These are phyloP conservation scores for Albophoma yamanashiensis DNA, from an alignment of 2,329 filamentous ascomycete species.

Conservation along the genomic window DNA sequence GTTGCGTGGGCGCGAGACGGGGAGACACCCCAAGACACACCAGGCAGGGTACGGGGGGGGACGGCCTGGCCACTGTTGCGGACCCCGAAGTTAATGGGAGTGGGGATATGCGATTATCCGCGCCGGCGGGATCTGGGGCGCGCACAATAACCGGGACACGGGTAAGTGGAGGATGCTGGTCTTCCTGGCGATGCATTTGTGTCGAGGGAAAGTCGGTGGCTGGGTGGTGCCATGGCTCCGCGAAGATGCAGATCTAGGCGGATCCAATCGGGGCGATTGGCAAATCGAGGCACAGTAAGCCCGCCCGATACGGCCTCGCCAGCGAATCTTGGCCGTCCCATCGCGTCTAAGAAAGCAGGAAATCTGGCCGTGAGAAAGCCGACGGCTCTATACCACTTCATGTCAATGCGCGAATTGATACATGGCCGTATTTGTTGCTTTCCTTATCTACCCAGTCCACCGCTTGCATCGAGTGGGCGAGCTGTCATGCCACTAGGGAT, in stretches of 20 bases:
- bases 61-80: neutral
- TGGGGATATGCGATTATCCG: conserved; percentile 5
- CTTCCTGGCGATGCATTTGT: neutral
- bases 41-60: conserved; percentile 1
- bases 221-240: neutral
- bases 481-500: neutral
- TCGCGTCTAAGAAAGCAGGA: neutral
- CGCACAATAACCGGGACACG: neutral
- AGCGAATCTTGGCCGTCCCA: neutral
- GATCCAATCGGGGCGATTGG: neutral
- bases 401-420: neutral
- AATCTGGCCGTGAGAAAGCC: neutral
- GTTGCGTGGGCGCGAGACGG: conserved; percentile 5
- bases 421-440: too few species aligned
- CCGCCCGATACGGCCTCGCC: neutral
- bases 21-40: neutral
- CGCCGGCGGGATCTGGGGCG: neutral
- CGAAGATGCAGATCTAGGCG: neutral
- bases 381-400: neutral
- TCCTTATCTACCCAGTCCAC: neutral
- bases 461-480: neutral
- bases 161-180: neutral
- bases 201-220: conserved; percentile 4
- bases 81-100: neutral
- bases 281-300: neutral